A percentile compares a stretch with the other conserved stretches of the same genome.
Conservation (phyloP, 768 basidiomycete species). For the Trichaptum fuscoviolaceum region DNA sequence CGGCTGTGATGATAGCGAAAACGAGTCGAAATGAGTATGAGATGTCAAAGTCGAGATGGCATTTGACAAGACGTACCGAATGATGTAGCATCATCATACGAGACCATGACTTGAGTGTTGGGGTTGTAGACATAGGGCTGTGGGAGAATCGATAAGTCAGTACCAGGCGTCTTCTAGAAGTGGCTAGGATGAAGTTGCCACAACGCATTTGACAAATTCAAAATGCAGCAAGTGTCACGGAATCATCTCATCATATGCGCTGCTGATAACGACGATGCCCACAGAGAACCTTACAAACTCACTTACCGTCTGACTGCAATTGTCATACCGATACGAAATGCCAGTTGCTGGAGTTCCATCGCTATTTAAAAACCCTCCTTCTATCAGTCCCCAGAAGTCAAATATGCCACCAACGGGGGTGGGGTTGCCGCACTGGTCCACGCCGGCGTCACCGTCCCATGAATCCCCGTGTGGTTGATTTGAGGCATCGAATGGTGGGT, state of each 20-base stretch:
- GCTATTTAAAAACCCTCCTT: conserved; percentile 46
- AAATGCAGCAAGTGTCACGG: conserved; percentile 7
- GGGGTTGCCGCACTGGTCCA: conserved; percentile 55
- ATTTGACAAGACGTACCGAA: conserved; percentile 33
- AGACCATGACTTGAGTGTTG: conserved; percentile 47
- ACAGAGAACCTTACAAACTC: background rate
- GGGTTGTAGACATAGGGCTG: conserved; percentile 68
- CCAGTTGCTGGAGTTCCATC: conserved; percentile 42
- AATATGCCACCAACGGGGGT: conserved; percentile 51
- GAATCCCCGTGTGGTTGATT: conserved; percentile 47
- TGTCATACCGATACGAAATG: conserved; percentile 51
- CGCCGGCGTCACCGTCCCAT: conserved; percentile 46
- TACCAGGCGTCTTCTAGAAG: background rate
- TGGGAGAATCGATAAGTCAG: background rate
- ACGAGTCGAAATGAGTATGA: background rate
- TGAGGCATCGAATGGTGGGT: conserved; percentile 44
- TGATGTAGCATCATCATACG: conserved; percentile 60
- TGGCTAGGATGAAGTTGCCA: background rate
- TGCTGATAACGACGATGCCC: background rate
- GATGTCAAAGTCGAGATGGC: background rate
- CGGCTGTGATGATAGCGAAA: conserved; percentile 21
- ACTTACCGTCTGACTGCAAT: conserved; percentile 72
- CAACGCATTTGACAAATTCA: conserved; percentile 2
- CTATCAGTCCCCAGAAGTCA: conserved; percentile 59
- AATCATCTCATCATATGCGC: background rate